A percentile compares a stretch with the other conserved stretches of the same genome.
These are phyloP conservation scores for Trametes pubescens DNA, from an alignment of 1,284 basidiomycete species.

Conservation along the genomic window DNA sequence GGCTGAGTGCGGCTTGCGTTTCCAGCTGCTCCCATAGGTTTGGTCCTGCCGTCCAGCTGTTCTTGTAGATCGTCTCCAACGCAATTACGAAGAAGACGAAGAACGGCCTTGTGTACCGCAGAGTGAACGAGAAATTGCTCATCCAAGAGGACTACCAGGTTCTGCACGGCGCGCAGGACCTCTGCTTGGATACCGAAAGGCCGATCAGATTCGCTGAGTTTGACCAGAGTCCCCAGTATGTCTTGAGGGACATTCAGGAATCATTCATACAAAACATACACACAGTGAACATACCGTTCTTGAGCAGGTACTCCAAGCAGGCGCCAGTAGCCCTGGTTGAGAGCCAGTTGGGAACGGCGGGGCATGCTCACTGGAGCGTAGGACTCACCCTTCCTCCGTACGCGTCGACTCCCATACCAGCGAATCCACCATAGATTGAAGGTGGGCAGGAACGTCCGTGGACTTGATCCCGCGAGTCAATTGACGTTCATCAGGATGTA, in stretches of 20 bases:
- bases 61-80: slow-evolving; percentile 92
- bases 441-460: slow-evolving; percentile 81
- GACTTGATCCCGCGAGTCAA: slow-evolving; percentile 81
- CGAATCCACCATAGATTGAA: slow-evolving; percentile 88
- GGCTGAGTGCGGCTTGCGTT: slow-evolving; percentile 72
- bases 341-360: slow-evolving; percentile 19
- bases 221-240: slow-evolving; percentile 85
- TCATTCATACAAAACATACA: too few relatives aligned
- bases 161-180: slow-evolving; percentile 84
- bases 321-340: slow-evolving; percentile 76
- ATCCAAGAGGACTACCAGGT: slow-evolving; percentile 88
- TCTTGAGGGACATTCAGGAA: slow-evolving; percentile 54
- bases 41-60: slow-evolving; percentile 77
- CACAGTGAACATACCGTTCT: slow-evolving; percentile 67
- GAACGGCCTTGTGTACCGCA: slow-evolving; percentile 88
- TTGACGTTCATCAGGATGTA: slow-evolving; percentile 84
- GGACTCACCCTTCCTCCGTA: slow-evolving; percentile 83
- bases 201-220: slow-evolving; percentile 83
- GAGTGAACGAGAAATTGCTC: slow-evolving; percentile 93
- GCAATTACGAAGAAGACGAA: slow-evolving; percentile 87
- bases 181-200: slow-evolving; percentile 89
- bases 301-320: slow-evolving; percentile 91
- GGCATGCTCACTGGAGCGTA: slow-evolving; percentile 13
- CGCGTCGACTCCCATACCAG: slow-evolving; percentile 88
- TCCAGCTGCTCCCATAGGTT: slow-evolving; percentile 83